phyloP scores from a whole-genome alignment of 1,284 basidiomycete genomes.

The Anthracocystis walkeri region DNA sequence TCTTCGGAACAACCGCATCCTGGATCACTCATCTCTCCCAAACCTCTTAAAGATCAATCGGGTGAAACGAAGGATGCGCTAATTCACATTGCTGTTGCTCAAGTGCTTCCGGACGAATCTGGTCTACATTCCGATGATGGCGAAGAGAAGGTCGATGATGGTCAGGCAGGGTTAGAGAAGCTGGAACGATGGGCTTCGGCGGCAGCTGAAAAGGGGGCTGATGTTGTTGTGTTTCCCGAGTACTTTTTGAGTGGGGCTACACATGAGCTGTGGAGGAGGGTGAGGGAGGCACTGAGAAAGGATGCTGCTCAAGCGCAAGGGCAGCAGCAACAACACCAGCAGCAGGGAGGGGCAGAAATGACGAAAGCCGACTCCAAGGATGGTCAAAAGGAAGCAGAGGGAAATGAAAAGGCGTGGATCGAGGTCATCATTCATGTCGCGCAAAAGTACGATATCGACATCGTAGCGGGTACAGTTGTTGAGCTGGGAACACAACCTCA shows the following conservation, averaged over 20 bases:
- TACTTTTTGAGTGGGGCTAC: slow-evolving; percentile 66
- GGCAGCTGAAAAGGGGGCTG: slow-evolving; percentile 42
- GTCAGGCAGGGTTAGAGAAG: slow-evolving; percentile 39
- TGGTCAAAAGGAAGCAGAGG: slow-evolving; percentile 12
- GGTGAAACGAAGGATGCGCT: slow-evolving; percentile 28
- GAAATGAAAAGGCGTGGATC: slow-evolving; percentile 55
- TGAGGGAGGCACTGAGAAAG: slow-evolving; percentile 22
- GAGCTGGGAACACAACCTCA: slow-evolving; percentile 51
- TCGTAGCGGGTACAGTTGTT: slow-evolving; percentile 66
- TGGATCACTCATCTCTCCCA: slow-evolving; percentile 5
- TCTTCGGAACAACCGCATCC: slow-evolving; percentile 19
- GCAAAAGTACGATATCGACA: slow-evolving; percentile 55
- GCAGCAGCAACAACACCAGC: not conserved
- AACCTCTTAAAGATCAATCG: not conserved
- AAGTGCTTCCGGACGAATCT: slow-evolving; percentile 40
- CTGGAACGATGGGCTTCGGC: slow-evolving; percentile 38
- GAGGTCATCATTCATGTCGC: slow-evolving; percentile 49
- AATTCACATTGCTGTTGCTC: slow-evolving; percentile 43
- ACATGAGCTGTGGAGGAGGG: slow-evolving; percentile 52
- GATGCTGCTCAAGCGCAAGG: slow-evolving; percentile 1
- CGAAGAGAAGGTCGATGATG: not conserved
- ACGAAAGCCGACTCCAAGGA: not conserved
- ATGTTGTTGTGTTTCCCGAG: slow-evolving; percentile 66
- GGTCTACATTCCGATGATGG: slow-evolving; percentile 18
- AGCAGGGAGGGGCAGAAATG: not conserved